phyloP scores from a whole-genome alignment of 2,329 filamentous ascomycete genomes.

The Cladosporium halotolerans region DNA sequence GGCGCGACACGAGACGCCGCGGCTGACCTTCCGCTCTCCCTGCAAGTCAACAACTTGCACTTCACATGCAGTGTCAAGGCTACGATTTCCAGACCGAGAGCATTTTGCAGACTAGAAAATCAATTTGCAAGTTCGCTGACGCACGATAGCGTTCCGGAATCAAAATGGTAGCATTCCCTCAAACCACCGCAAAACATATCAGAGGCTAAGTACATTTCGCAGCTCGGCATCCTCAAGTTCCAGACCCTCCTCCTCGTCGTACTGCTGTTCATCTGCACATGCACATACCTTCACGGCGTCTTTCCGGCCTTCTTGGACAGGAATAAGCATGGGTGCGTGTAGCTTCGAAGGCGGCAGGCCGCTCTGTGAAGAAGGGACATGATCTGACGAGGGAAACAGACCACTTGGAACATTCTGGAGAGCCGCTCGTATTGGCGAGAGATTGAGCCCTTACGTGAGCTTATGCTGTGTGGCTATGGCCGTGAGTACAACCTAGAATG shows the following conservation, averaged over 20 bases:
- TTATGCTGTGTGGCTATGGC: slow-evolving; percentile 92
- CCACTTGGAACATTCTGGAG: slow-evolving; percentile 86
- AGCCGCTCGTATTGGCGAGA: slow-evolving; percentile 83
- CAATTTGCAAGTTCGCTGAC: neutral
- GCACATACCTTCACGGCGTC: slow-evolving; percentile 85
- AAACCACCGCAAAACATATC: neutral
- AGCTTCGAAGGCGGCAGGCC: neutral
- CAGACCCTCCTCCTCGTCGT: slow-evolving; percentile 92
- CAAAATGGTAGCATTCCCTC: slow-evolving; percentile 12
- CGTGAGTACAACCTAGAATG: slow-evolving; percentile 46
- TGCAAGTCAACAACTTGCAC: slow-evolving; percentile 8
- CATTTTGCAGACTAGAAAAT: neutral
- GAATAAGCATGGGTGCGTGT: slow-evolving; percentile 76
- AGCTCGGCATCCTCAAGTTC: slow-evolving; percentile 99
- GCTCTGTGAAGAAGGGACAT: neutral
- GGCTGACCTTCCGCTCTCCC: slow-evolving; percentile 5
- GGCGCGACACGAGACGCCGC: neutral
- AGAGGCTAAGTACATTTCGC: slow-evolving; percentile 11
- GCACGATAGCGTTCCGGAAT: neutral
- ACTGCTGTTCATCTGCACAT: slow-evolving; percentile 91
- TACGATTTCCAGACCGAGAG: neutral
- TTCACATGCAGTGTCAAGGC: neutral
- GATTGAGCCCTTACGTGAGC: slow-evolving; percentile 91
- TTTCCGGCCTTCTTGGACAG: slow-evolving; percentile 85
- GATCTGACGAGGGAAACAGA: slow-evolving; percentile 5